Evolutionary conservation across 2,329 filamentous ascomycete species (phyloP), one percentile per base, ranked within the genome.

Genomic region (Botrytis cinerea): DNA sequence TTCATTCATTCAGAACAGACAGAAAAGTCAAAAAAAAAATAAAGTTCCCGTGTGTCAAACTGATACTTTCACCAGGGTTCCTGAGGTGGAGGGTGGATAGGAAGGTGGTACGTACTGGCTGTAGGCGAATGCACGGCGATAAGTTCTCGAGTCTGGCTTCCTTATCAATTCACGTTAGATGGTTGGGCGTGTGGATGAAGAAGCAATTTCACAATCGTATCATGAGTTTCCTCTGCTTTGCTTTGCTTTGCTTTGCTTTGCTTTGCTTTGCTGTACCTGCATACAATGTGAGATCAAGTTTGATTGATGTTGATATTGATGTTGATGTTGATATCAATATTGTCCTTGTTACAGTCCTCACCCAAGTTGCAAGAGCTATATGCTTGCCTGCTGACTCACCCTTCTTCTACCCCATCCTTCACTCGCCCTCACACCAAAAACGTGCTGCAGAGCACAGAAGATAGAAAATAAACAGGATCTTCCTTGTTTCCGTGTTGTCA

Each of bases 91-190:
- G 46, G 9, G 46, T 48, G 48, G 25, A 51, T n/a, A 14, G 46
- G 14, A 12, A 10, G 64, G 22, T 25, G n/a, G 51, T 57, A 57
- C 45, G 16, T n/a, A 28, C 45, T 22, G 12, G 22, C 7, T 48
- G 3, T 46, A 70, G 38, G 38, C 61, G 61, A 67, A 54, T 72
- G 61, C 61, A 72, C n/a, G 18, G 61, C 70, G 70, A 72, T 72
- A 72, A 72, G 61, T 72, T n/a, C n/a, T 72, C 70, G 70, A 72
- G 70, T 72, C 57, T 63, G 35, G 35, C 35, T 32, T 32, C 32
- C 32, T 32, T 32, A 59, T 60, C 54, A 32, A 46, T n/a, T 66
- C 22, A 25, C 40, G 62, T 32, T 35, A 2, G 28, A 59, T 3
- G 35, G 40, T 2, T 43, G 10, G 16, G 22, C 6, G 25, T 22